A percentile compares a stretch with the other conserved stretches of the same genome.
phyloP scores from a whole-genome alignment of 352 stramenopile species.

The Pythium myriotylum region DNA sequence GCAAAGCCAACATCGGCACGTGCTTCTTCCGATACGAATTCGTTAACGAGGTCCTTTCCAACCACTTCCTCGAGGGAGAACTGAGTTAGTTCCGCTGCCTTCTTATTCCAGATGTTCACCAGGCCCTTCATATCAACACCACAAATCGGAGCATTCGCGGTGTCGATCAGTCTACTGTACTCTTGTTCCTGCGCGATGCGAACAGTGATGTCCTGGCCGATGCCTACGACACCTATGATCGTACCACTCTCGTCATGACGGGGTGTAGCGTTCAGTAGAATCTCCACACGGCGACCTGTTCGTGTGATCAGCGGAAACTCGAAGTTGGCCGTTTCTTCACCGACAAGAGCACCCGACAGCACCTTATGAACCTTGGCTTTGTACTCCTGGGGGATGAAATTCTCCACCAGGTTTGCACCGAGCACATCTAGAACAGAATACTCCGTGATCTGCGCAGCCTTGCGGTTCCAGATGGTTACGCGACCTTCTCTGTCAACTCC shows the following conservation, averaged over 20 bases:
- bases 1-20: conserved; percentile 67
- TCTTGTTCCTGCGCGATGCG: conserved; percentile 58
- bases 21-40: conserved; percentile 81
- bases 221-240: conserved; percentile 69
- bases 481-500: conserved; percentile 84
- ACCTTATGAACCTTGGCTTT: conserved; percentile 44
- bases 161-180: conserved; percentile 67
- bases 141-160: conserved; percentile 71
- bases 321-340: conserved; percentile 63
- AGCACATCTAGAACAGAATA: conserved; percentile 66
- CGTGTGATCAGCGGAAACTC: conserved; percentile 81
- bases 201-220: conserved; percentile 66
- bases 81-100: conserved; percentile 88
- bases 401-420: conserved; percentile 57
- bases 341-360: conserved; percentile 53
- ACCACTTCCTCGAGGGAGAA: conserved; percentile 86
- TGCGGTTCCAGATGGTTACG: conserved; percentile 94
- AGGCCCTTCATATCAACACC: conserved; percentile 60
- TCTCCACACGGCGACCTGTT: conserved; percentile 57
- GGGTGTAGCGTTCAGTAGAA: conserved; percentile 74
- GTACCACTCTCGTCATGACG: conserved; percentile 59
- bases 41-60: conserved; percentile 81
- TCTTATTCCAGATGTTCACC: conserved; percentile 91
- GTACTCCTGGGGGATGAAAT: conserved; percentile 62
- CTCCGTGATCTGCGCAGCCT: conserved; percentile 87